Evolutionary conservation across 2,329 filamentous ascomycete genomes (phyloP), one percentile per base, ranked within the genome.

Genomic region (Diaporthe helianthi): DNA sequence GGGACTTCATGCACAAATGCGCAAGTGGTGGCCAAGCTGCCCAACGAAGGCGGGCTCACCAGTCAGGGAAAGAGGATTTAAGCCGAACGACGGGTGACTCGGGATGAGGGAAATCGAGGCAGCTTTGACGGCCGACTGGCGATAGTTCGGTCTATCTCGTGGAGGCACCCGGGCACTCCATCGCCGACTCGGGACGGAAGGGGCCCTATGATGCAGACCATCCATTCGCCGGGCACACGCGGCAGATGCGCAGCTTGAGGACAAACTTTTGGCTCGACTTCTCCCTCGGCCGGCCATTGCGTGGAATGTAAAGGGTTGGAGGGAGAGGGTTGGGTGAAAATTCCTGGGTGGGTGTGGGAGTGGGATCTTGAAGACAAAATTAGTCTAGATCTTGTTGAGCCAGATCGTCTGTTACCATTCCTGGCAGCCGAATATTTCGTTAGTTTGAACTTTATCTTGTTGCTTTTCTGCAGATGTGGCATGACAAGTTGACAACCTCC

Each of bases 81-180:
- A 46, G 19, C 49, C 36, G 70, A 52, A 24, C 51, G 71, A 19
- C 46, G 36, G 9, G 60, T 73, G n/a, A n/a, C n/a, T n/a, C n/a
- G n/a, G n/a, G n/a, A n/a, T n/a, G 24, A 67, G 71, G 17, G 68
- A 71, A 44, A 69, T 70, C 15, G n/a, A n/a, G n/a, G n/a, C n/a
- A 38, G 22, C 41, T 72, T 73, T 36, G 47, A 38, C 7, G 17
- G 44, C 8, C 29, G 46, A 19, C 38, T 71, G 15, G 72, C 41
- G 74, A 75, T 36, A 73, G 74, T 13, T 73, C 72, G 12, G 73
- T 74, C 66, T 75, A 71, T 46, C 67, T 75, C 15, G 69, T 75
- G 31, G 71, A 75, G 47, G 68, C 73, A 1, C 73, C 74, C 0
- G 74, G 73, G 54, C 74, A 75, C 44, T 71, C 61, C 67, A 19